phyloP scores from a whole-genome alignment of 371 early-diverging fungal genomes.

The Syncephalastrum contaminatum region DNA sequence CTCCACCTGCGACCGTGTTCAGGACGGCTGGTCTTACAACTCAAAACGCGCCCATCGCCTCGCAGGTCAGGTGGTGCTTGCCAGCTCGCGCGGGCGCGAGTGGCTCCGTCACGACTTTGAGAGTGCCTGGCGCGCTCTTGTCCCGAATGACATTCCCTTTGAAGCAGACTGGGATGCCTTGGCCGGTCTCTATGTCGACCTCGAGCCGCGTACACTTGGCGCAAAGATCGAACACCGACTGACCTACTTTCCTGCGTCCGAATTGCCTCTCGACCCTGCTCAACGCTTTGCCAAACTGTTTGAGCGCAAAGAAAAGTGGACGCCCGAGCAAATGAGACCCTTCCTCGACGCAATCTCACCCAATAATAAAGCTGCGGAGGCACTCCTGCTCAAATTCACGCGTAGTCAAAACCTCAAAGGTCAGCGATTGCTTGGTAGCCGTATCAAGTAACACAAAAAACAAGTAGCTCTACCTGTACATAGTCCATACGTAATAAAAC shows the following conservation, averaged over 20 bases:
- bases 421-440: conserved; percentile 31
- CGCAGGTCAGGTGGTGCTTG: conserved; percentile 35
- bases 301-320: conserved; percentile 50
- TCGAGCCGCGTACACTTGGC: conserved; percentile 13
- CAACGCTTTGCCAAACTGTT: conserved; percentile 54
- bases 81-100: conserved; percentile 29
- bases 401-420: conserved; percentile 25
- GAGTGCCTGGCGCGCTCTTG: conserved; percentile 40
- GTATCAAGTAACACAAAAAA: conserved; percentile 34
- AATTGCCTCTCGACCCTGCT: conserved; percentile 52
- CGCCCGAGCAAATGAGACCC: conserved; percentile 47
- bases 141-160: conserved; percentile 30
- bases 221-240: conserved; percentile 20
- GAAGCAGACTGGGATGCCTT: conserved; percentile 29
- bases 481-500: no score
- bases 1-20: no score
- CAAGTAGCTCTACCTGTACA: no score
- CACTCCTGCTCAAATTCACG: conserved; percentile 49
- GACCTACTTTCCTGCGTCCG: conserved; percentile 47
- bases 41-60: conserved; percentile 17
- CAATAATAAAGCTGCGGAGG: conserved; percentile 48
- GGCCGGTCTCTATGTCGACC: conserved; percentile 28
- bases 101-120: conserved; percentile 51
- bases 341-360: conserved; percentile 53
- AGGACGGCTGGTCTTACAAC: no score